A percentile compares a stretch with the other conserved stretches of the same genome.
Conservation (phyloP, 768 basidiomycete genomes). For the Suillus hirtellus region DNA sequence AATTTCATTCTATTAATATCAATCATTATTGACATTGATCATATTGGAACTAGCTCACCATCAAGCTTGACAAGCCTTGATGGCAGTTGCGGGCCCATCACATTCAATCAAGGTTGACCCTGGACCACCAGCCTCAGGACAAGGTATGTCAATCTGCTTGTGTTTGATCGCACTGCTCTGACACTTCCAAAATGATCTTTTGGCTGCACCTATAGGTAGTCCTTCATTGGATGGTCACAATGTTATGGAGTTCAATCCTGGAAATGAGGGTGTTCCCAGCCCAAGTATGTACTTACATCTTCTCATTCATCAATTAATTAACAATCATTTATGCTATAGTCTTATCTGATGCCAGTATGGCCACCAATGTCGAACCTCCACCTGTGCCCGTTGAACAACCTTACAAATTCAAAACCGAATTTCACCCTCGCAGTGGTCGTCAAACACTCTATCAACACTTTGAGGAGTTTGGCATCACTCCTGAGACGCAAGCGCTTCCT, state of each 20-base stretch:
- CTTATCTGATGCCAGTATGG: not conserved
- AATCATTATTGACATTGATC: no score
- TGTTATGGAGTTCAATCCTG: not conserved
- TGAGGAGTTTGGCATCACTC: conserved; percentile 14
- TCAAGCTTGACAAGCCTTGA: no score
- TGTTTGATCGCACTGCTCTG: no score
- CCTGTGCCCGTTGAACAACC: not conserved
- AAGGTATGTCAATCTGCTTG: no score
- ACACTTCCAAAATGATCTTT: not conserved
- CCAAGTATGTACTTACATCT: not conserved
- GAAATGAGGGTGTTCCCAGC: not conserved
- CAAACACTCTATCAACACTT: conserved; percentile 13
- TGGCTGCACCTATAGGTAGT: not conserved
- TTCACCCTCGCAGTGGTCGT: conserved; percentile 23
- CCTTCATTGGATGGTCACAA: not conserved
- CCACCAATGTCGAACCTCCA: not conserved
- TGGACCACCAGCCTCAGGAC: no score
- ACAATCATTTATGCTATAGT: not conserved
- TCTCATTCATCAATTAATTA: not conserved
- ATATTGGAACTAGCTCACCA: no score
- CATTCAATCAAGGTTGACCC: no score
- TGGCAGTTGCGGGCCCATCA: no score
- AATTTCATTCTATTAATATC: no score
- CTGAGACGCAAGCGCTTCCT: not conserved
- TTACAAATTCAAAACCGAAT: conserved; percentile 23